Percentiles rank a stretch among this genome's conserved stretches.
Evolutionary conservation across 805 yeast genomes (phyloP).

Genomic region (Danielia reshetovae): DNA sequence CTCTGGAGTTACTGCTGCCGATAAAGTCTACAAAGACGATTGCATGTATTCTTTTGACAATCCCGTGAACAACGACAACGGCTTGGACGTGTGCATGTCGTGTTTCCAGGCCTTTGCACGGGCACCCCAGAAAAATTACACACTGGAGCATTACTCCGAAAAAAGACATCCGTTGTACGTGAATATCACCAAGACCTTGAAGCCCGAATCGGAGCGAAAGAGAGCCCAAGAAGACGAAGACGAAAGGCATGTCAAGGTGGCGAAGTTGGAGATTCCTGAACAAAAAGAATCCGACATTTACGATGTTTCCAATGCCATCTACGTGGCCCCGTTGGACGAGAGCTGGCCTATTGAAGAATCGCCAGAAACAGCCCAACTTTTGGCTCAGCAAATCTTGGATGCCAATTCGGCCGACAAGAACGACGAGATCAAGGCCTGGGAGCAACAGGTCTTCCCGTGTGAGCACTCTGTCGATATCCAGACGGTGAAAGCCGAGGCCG

Average conservation of each 20-base stretch:
- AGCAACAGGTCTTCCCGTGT: slow-evolving; percentile 79
- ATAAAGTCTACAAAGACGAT: slow-evolving; percentile 74
- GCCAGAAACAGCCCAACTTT: slow-evolving; percentile 18
- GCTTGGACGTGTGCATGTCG: slow-evolving; percentile 70
- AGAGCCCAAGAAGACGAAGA: slow-evolving; percentile 16
- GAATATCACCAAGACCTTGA: slow-evolving; percentile 52
- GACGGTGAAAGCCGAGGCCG: slow-evolving; percentile 9
- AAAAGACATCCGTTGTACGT: slow-evolving; percentile 56
- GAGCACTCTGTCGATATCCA: slow-evolving; percentile 61
- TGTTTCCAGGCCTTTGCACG: slow-evolving; percentile 72
- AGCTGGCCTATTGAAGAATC: slow-evolving; percentile 20
- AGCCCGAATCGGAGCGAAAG: slow-evolving; percentile 32
- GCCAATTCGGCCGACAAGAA: slow-evolving; percentile 57
- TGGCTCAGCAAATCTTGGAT: slow-evolving; percentile 44
- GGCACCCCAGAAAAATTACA: slow-evolving; percentile 40
- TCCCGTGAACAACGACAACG: slow-evolving; percentile 44
- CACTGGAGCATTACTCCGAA: slow-evolving; percentile 50
- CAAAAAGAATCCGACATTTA: slow-evolving; percentile 60
- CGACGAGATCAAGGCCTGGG: slow-evolving; percentile 87
- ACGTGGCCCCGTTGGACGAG: slow-evolving; percentile 31
- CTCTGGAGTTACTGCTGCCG: slow-evolving; percentile 14
- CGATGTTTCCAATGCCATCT: slow-evolving; percentile 42
- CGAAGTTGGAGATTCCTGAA: slow-evolving; percentile 65
- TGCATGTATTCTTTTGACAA: slow-evolving; percentile 84
- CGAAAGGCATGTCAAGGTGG: slow-evolving; percentile 41